Evolutionary conservation across 2,329 filamentous ascomycete species (phyloP), one percentile per base, ranked within the genome.

Genomic region (Paraconiothyrium brasiliense): DNA sequence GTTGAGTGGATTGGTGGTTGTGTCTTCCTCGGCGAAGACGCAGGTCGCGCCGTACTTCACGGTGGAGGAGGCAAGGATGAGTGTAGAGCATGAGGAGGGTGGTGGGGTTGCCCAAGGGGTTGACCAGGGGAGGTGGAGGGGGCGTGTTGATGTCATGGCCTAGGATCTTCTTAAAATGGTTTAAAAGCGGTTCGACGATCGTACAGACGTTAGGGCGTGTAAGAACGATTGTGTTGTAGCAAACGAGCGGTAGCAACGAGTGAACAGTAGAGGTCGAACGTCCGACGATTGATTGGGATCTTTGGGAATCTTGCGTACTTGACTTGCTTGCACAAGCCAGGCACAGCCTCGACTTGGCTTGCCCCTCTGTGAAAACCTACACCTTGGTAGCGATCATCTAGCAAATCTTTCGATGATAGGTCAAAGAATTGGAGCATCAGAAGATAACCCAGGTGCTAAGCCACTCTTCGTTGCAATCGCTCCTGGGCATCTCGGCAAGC

Each of bases 11-110:
- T 14, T 41, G 0, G 93, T 93, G 7, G 93, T 92, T 14, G 92
- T 93, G 68, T 97, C 97, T 32, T 88, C 81, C 67, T 87, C 89
- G 59, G 89, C 84, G 71, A 97, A 97, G n/a, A 94, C 81, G 24
- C 92, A 92, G 0, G 91, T 93, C 76, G 96, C 94, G 0, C 93
- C 93, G 92, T 93, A 97, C 16, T 66, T 59, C 7, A 69, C 56
- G 10, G 48, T 58, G 48, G 60, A 62, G 37, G 54, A 46, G 43
- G 62, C 44, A 14, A 61, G 66, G 51, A 66, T 67, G 7, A 71
- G 64, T 0, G 70, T 71, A 9, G 57, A 43, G 60, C 70, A 71
- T 41, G 67, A 59, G 4, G 66, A 16, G 22, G 68, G 64, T 16
- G 67, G 67, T 46, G 65, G 59, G 4, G 59, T 65, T 13, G 55